These are phyloP conservation scores for Pyrus betulifolia DNA, from an alignment of 306 rosid species.

Conservation along the genomic window DNA sequence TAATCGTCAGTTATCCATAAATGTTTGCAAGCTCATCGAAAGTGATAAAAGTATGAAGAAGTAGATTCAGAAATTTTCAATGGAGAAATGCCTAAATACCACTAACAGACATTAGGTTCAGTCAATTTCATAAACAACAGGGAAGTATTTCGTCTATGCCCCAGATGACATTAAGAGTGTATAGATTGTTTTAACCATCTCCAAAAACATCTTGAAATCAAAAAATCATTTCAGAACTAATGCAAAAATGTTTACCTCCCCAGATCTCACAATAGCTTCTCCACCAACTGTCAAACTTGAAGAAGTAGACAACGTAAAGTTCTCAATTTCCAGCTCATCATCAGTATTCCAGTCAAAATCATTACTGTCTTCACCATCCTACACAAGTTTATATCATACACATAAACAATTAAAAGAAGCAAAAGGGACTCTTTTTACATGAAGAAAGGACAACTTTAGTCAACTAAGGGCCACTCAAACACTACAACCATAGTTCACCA, in stretches of 20 bases:
- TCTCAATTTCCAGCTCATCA: slow-evolving; percentile 74
- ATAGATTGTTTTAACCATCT: too few species aligned
- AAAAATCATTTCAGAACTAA: background rate
- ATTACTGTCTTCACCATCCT: slow-evolving; percentile 54
- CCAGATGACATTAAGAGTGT: too few species aligned
- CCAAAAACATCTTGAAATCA: too few species aligned
- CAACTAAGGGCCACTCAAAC: background rate
- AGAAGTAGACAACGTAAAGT: slow-evolving; percentile 40
- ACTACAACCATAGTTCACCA: background rate
- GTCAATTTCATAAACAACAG: too few species aligned
- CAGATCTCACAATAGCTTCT: slow-evolving; percentile 30
- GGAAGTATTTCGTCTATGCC: too few species aligned
- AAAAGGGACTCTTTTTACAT: background rate
- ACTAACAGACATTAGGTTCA: too few species aligned
- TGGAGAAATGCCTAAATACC: too few species aligned
- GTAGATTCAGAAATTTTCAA: too few species aligned
- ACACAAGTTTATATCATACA: slow-evolving; percentile 16
- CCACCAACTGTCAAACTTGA: slow-evolving; percentile 38
- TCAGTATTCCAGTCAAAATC: slow-evolving; percentile 78
- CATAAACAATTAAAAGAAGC: slow-evolving; percentile 4
- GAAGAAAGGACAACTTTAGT: background rate
- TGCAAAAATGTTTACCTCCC: slow-evolving; percentile 36
- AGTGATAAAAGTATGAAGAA: too few species aligned
- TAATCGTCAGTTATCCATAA: background rate
- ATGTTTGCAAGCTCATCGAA: too few species aligned